These are phyloP conservation scores for Paracoccidioides brasiliensis DNA, from an alignment of 2,329 filamentous ascomycete species.

Conservation along the genomic window DNA sequence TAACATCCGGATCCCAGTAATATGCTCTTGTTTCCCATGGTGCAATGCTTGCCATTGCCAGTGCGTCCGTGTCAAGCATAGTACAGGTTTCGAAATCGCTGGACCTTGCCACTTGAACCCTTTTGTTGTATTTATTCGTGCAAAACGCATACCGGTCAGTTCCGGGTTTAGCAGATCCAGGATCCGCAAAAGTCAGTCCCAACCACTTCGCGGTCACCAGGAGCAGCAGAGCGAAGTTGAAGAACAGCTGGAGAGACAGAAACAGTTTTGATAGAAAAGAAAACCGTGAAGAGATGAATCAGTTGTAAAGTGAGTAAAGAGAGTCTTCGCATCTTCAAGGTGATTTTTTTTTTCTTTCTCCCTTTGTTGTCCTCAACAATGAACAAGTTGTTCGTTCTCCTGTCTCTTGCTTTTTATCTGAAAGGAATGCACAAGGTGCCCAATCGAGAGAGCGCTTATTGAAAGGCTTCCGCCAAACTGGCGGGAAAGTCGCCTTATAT, in stretches of 20 bases:
- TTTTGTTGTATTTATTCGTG: conserved; percentile 38
- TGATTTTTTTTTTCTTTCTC: background rate
- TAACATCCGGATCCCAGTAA: conserved; percentile 52
- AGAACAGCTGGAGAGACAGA: too few species aligned
- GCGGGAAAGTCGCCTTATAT: too few species aligned
- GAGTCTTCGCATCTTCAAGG: background rate
- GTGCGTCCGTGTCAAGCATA: conserved; percentile 39
- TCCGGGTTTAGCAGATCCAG: conserved; percentile 34
- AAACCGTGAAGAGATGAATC: background rate
- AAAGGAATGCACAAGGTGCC: too few species aligned
- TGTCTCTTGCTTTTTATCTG: too few species aligned
- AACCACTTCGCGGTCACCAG: conserved; percentile 13
- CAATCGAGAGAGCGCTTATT: too few species aligned
- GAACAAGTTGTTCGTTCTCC: too few species aligned
- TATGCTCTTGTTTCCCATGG: conserved; percentile 42
- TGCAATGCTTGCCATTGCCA: conserved; percentile 43
- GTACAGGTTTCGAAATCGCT: conserved; percentile 37
- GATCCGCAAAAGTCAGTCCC: conserved; percentile 31
- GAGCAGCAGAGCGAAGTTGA: background rate
- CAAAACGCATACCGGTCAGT: conserved; percentile 48
- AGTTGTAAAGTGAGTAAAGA: background rate
- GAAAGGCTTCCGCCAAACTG: too few species aligned
- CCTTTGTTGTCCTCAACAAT: too few species aligned
- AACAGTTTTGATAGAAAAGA: background rate
- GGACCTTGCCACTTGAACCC: conserved; percentile 44